A percentile compares a stretch with the other conserved stretches of the same genome.
Conservation (phyloP, 1,139 yeast genomes). For the Protomyces inundatus region DNA sequence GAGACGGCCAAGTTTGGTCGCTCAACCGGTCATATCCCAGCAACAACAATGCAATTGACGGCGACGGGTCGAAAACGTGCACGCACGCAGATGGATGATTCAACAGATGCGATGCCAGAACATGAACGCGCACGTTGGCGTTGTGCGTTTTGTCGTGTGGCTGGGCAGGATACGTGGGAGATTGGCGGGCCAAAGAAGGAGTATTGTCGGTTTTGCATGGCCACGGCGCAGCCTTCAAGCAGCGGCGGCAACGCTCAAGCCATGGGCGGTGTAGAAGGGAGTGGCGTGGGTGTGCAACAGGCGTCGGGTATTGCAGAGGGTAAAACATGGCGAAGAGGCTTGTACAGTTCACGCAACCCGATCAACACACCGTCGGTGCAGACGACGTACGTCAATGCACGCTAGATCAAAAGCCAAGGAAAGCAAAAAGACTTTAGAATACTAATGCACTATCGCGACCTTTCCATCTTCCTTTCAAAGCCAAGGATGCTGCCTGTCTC, state of each 20-base stretch:
- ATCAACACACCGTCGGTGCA: slow-evolving; percentile 11
- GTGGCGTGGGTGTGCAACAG: neutral
- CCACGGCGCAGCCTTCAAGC: neutral
- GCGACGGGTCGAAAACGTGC: slow-evolving; percentile 18
- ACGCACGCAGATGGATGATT: slow-evolving; percentile 22
- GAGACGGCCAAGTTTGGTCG: slow-evolving; percentile 63
- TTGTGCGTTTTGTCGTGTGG: slow-evolving; percentile 27
- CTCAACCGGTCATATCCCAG: slow-evolving; percentile 18
- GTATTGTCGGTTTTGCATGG: slow-evolving; percentile 11
- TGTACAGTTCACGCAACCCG: slow-evolving; percentile 15
- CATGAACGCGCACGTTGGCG: slow-evolving; percentile 29
- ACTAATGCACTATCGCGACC: neutral
- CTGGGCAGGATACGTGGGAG: slow-evolving; percentile 29
- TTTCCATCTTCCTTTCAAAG: neutral
- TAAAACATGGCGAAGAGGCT: slow-evolving; percentile 10
- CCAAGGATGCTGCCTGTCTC: neutral
- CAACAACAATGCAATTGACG: slow-evolving; percentile 4
- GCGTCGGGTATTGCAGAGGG: slow-evolving; percentile 1
- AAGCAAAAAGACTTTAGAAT: neutral
- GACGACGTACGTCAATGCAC: neutral
- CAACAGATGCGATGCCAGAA: slow-evolving; percentile 12
- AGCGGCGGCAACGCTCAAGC: neutral
- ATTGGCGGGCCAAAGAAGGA: slow-evolving; percentile 27
- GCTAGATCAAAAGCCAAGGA: neutral
- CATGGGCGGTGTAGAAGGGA: neutral